These are phyloP conservation scores for Centaurea solstitialis DNA, from an alignment of 129 eudicot genomes.

Conservation along the genomic window DNA sequence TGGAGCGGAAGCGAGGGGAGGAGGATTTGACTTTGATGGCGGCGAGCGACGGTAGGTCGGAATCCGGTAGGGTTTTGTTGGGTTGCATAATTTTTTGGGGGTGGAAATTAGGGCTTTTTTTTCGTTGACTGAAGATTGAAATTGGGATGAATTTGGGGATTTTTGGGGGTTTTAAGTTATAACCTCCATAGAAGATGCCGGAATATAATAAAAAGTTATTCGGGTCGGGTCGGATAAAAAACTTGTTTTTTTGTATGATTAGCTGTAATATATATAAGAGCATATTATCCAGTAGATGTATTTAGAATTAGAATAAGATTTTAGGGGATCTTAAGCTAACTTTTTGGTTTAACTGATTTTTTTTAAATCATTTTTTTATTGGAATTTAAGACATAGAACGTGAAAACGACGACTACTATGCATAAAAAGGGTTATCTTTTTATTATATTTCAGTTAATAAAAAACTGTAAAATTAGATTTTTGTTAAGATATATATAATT, in stretches of 20 bases:
- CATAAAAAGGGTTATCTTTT: too few species aligned
- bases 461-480: too few species aligned
- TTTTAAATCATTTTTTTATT: too few species aligned
- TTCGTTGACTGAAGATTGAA: slow-evolving; percentile 25
- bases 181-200: background rate
- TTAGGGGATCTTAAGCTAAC: too few species aligned
- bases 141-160: background rate
- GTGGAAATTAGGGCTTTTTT: slow-evolving; percentile 20
- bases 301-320: too few species aligned
- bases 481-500: too few species aligned
- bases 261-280: too few species aligned
- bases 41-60: slow-evolving; percentile 75
- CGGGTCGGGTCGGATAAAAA: slow-evolving; percentile 11
- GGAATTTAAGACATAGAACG: too few species aligned
- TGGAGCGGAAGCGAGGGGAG: slow-evolving; percentile 72
- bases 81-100: slow-evolving; percentile 36
- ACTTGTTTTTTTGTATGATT: background rate
- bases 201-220: background rate
- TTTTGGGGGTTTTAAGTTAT: background rate
- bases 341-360: too few species aligned
- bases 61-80: slow-evolving; percentile 44
- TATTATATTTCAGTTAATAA: too few species aligned
- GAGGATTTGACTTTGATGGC: slow-evolving; percentile 77
- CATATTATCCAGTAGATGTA: too few species aligned
- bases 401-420: too few species aligned